phyloP scores from a whole-genome alignment of 1,284 basidiomycete species.

The Trametes pubescens region DNA sequence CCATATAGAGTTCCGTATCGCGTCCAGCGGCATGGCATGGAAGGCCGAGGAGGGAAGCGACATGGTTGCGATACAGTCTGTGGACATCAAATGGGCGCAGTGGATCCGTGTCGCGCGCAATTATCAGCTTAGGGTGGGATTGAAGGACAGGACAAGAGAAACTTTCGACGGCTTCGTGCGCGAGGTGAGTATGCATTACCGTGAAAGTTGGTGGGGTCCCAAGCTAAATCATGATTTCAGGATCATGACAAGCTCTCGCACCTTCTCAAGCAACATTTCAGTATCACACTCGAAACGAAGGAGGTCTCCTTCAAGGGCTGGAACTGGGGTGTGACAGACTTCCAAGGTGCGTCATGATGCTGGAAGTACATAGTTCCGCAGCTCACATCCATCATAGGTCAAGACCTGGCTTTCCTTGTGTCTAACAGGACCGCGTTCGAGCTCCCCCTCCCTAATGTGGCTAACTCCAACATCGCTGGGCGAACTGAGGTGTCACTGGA shows the following conservation, averaged over 20 bases:
- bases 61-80: conserved; percentile 72
- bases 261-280: conserved; percentile 88
- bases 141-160: conserved; percentile 80
- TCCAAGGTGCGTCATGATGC: conserved; percentile 73
- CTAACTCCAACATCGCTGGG: conserved; percentile 98
- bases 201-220: not conserved
- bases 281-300: conserved; percentile 83
- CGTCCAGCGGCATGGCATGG: conserved; percentile 92
- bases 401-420: conserved; percentile 91
- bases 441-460: conserved; percentile 86
- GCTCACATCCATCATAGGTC: conserved; percentile 56
- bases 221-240: conserved; percentile 46
- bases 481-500: conserved; percentile 98
- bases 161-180: conserved; percentile 96
- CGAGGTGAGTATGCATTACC: conserved; percentile 65
- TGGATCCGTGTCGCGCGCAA: conserved; percentile 94
- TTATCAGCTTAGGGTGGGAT: conserved; percentile 87
- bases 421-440: conserved; percentile 94
- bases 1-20: conserved; percentile 88
- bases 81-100: conserved; percentile 86
- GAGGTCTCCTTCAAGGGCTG: conserved; percentile 94
- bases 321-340: conserved; percentile 98
- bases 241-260: conserved; percentile 83
- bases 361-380: not conserved
- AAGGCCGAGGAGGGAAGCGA: conserved; percentile 76